Base-by-base conservation (phyloP, 2,329 filamentous ascomycete genomes). In the Coniella vitis region DNA sequence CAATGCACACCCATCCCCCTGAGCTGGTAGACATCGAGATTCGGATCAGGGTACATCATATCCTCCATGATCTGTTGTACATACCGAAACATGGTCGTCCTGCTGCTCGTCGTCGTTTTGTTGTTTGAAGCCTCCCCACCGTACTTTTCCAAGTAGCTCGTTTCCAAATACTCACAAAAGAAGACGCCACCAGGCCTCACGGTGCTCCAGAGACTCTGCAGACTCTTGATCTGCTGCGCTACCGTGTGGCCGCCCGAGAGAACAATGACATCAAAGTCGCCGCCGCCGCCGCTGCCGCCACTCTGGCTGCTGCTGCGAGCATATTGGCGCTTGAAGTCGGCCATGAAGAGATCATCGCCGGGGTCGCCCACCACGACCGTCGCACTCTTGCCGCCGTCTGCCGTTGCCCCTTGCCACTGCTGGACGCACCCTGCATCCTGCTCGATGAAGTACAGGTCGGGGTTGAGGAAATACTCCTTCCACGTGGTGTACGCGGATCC, bases 371-470 rank as follows among this genome's bases (percentile, higher is more conserved):
- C 56, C 52, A 65, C 69, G 36, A 71, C 64, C 21, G 65, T 69
- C 1, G 65, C 65, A 5, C 62, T 2, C 56, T 57, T 1, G 59
- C 65, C 19, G 65, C 63, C 40, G 58, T 51, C 5, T 62, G 61
- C 61, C 64, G 69, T 25, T 62, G 25, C 25, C 25, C 10, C 10
- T 5, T 29, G 5, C 25, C 25, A 29, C 10, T 29, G 25, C 25
- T 60, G 52, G 4, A 62, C 67, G 45, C 68, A 71, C 3, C 51
- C 55, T 8, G 53, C 60, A 47, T 72, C 61, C 47, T 62, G 64
- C 43, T 71, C 68, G 49, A 71, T 69, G 49, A 65, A 69, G 53
- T 69, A 69, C 16, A 71, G 58, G 22, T 70, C 63, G 8, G 71
- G 58, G 14, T 63, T 45, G 1, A 65, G 58, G 34, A 71, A 64